A percentile compares a stretch with the other conserved stretches of the same genome.
phyloP scores from a whole-genome alignment of 345 rosid genomes.

The Trapa bicornis region DNA sequence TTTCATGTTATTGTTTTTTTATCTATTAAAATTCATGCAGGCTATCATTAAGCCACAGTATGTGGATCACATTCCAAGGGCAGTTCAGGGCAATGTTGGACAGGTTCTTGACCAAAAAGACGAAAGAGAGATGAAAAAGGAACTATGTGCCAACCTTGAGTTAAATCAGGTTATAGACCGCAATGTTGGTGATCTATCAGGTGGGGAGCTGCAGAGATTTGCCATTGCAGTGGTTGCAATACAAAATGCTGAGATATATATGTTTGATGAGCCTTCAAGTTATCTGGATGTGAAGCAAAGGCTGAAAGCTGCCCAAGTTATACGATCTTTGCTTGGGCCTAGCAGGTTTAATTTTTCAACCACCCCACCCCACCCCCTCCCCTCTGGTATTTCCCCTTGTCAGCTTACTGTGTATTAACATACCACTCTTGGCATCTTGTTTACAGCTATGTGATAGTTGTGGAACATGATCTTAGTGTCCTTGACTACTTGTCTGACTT shows the following conservation, averaged over 20 bases:
- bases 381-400: no score
- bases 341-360: constrained; percentile 4
- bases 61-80: constrained; percentile 92
- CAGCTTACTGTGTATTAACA: no score
- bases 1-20: background rate
- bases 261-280: constrained; percentile 99
- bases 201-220: constrained; percentile 98
- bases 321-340: constrained; percentile 78
- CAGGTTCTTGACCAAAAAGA: constrained; percentile 87
- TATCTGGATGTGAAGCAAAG: constrained; percentile 98
- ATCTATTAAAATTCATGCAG: constrained; percentile 17
- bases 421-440: no score
- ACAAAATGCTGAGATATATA: constrained; percentile 95
- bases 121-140: constrained; percentile 61
- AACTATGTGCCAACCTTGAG: constrained; percentile 69
- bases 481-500: constrained; percentile 94
- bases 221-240: constrained; percentile 88
- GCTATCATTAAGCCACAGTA: constrained; percentile 93
- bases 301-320: constrained; percentile 92
- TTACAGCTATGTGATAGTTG: constrained; percentile 84
- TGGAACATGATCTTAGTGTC: constrained; percentile 98
- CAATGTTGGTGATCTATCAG: constrained; percentile 80
- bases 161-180: constrained; percentile 90
- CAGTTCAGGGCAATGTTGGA: constrained; percentile 84
- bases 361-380: no score